phyloP scores from a whole-genome alignment of 805 yeast species.

The Zygoascus tannicola region DNA sequence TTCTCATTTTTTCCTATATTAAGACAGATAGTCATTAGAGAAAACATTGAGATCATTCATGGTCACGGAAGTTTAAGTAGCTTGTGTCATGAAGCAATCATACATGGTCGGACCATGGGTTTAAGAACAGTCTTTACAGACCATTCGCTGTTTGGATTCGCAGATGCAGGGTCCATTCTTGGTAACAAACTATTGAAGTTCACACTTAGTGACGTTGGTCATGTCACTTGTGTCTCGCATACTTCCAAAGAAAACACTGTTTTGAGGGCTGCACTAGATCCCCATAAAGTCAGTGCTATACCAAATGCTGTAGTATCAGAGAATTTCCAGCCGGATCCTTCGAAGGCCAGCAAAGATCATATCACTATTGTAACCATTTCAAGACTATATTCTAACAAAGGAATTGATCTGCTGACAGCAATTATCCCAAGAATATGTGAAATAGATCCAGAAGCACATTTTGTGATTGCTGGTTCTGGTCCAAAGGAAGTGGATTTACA shows the following conservation, averaged over 20 bases:
- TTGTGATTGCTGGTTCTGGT: constrained; percentile 93
- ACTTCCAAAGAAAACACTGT: constrained; percentile 96
- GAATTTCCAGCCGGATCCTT: constrained; percentile 47
- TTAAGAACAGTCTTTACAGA: constrained; percentile 87
- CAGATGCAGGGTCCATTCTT: constrained; percentile 69
- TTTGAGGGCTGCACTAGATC: constrained; percentile 73
- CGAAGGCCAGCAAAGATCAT: constrained; percentile 27
- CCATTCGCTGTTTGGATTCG: constrained; percentile 91
- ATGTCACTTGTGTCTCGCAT: constrained; percentile 92
- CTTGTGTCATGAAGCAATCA: constrained; percentile 78
- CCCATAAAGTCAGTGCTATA: constrained; percentile 71
- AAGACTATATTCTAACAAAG: constrained; percentile 89
- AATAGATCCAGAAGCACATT: constrained; percentile 52
- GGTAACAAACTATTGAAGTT: constrained; percentile 83
- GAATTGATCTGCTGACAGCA: constrained; percentile 80
- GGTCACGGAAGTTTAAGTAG: constrained; percentile 90
- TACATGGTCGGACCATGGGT: constrained; percentile 94
- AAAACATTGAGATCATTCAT: constrained; percentile 79
- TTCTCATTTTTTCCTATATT: constrained; percentile 80
- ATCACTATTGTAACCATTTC: constrained; percentile 88
- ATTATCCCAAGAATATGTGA: constrained; percentile 77
- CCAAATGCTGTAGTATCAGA: constrained; percentile 93
- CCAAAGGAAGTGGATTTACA: constrained; percentile 90
- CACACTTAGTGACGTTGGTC: constrained; percentile 77
- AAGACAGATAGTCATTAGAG: constrained; percentile 78